Percentiles rank a stretch among this genome's conserved stretches.
phyloP scores from a whole-genome alignment of 345 rosid genomes.

The Geranium brycei region DNA sequence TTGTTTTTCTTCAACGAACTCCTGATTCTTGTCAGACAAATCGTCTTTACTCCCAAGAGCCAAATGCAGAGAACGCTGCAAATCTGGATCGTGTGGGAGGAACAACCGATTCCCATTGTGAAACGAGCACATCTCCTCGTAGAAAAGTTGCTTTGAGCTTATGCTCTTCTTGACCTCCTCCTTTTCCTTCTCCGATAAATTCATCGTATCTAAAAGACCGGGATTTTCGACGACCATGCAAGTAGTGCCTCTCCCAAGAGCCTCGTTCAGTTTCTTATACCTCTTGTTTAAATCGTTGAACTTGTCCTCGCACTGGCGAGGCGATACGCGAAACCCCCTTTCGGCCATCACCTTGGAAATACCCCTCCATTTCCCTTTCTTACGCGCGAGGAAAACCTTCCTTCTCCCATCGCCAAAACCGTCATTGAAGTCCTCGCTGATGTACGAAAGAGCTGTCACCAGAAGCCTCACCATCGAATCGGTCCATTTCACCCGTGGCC shows the following conservation, averaged over 20 bases:
- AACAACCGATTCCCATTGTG: constrained; percentile 75
- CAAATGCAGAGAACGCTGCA: constrained; percentile 63
- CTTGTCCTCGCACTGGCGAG: constrained; percentile 94
- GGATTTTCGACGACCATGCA: constrained; percentile 92
- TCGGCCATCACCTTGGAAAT: constrained; percentile 85
- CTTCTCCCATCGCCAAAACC: constrained; percentile 49
- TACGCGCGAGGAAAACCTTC: constrained; percentile 64
- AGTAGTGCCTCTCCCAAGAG: constrained; percentile 85
- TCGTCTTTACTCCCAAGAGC: constrained; percentile 74
- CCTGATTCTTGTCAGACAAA: constrained; percentile 38
- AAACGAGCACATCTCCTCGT: constrained; percentile 94
- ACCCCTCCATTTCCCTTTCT: constrained; percentile 88
- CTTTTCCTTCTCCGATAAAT: constrained; percentile 66
- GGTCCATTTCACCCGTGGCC: constrained; percentile 96
- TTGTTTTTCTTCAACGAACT: constrained; percentile 65
- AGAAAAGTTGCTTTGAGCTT: constrained; percentile 83
- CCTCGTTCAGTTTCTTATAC: constrained; percentile 83
- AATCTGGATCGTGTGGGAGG: constrained; percentile 75
- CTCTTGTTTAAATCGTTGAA: constrained; percentile 87
- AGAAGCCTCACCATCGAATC: constrained; percentile 87
- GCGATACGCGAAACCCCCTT: constrained; percentile 74
- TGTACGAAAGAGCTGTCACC: constrained; percentile 80
- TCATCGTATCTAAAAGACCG: constrained; percentile 54
- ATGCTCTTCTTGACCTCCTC: constrained; percentile 77
- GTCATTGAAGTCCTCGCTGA: constrained; percentile 52